These are phyloP conservation scores for Termitomyces sp. DNA, from an alignment of 768 basidiomycete genomes.

Conservation along the genomic window DNA sequence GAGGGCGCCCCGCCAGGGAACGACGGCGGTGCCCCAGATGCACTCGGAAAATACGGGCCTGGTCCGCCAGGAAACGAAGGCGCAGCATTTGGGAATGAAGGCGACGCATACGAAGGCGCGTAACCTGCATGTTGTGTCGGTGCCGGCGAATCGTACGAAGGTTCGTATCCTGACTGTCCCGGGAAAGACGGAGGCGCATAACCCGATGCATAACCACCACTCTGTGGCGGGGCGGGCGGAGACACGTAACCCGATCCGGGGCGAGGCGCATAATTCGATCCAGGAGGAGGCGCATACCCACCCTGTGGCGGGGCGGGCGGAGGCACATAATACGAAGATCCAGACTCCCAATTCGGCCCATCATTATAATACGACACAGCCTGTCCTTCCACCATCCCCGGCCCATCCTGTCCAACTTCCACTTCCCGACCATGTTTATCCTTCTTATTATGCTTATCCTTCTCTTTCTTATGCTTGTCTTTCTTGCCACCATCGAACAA, in stretches of 20 bases:
- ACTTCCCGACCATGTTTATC: conserved; percentile 3
- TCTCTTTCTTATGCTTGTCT: conserved; percentile 19
- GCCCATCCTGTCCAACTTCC: background rate
- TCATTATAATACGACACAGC: conserved; percentile 24
- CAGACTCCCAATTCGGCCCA: conserved; percentile 1
- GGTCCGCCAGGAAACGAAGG: conserved; percentile 14
- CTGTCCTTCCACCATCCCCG: conserved; percentile 4
- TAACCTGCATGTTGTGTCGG: conserved; percentile 22
- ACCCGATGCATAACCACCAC: conserved; percentile 16
- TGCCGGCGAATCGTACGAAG: conserved; percentile 8
- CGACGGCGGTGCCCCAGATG: conserved; percentile 8
- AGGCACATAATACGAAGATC: conserved; percentile 18
- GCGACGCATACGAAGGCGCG: conserved; percentile 19
- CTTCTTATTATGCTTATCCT: conserved; percentile 14
- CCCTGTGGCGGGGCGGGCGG: conserved; percentile 3
- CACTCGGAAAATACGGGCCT: conserved; percentile 23
- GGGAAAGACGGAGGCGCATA: conserved; percentile 18
- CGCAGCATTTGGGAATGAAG: conserved; percentile 23
- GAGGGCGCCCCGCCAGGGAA: conserved; percentile 14
- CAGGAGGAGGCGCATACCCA: conserved; percentile 13
- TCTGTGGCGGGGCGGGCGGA: conserved; percentile 10
- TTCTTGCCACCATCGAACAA: conserved; percentile 25
- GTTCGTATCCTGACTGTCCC: conserved; percentile 10
- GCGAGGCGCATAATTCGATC: no score
- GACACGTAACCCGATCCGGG: no score